Conservation (phyloP, 768 basidiomycete genomes). For the Amanita jacksonii region DNA sequence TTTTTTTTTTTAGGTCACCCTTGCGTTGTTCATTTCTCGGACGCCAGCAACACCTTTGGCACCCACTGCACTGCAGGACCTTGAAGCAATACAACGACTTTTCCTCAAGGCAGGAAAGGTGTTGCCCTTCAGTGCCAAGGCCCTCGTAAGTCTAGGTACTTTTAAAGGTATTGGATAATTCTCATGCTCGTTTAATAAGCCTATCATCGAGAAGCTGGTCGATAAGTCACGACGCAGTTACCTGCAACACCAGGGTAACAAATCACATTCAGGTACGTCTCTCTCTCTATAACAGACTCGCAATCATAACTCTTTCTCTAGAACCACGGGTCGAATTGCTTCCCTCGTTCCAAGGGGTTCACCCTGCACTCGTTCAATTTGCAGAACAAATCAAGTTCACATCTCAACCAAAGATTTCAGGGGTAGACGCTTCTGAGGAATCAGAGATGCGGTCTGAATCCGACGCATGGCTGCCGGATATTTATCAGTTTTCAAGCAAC, state of each 20-base stretch:
- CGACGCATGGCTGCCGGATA: slow-evolving; percentile 33
- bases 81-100: slow-evolving; percentile 48
- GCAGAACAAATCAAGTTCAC: slow-evolving; percentile 23
- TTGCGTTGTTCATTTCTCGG: slow-evolving; percentile 56
- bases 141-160: slow-evolving; percentile 33
- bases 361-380: slow-evolving; percentile 22
- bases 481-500: slow-evolving; percentile 35
- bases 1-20: slow-evolving; percentile 36
- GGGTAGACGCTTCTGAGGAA: neutral
- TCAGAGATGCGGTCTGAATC: neutral
- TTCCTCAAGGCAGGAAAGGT: slow-evolving; percentile 49
- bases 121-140: slow-evolving; percentile 51
- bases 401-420: slow-evolving; percentile 8
- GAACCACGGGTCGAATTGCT: slow-evolving; percentile 19
- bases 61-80: slow-evolving; percentile 47
- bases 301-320: slow-evolving; percentile 11
- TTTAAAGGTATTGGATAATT: neutral
- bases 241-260: slow-evolving; percentile 21
- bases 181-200: slow-evolving; percentile 26
- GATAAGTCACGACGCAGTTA: slow-evolving; percentile 42
- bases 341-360: slow-evolving; percentile 26
- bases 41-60: slow-evolving; percentile 51
- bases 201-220: slow-evolving; percentile 44
- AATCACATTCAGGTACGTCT: slow-evolving; percentile 2
- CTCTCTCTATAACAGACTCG: slow-evolving; percentile 5